These are phyloP conservation scores for Dendrobium catenatum DNA, from an alignment of 106 monocot genomes.

Conservation along the genomic window DNA sequence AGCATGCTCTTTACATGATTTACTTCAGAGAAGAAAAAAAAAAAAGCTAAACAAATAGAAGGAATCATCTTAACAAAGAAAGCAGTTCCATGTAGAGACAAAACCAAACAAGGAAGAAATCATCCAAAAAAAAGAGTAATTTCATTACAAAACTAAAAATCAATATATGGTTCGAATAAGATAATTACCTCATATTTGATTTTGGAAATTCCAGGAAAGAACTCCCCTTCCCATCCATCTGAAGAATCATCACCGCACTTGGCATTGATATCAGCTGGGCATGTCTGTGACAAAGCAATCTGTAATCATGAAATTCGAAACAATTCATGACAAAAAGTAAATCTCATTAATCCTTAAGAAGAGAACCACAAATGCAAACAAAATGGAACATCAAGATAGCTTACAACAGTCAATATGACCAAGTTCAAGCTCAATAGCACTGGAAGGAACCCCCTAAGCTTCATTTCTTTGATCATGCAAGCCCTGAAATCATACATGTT, in stretches of 20 bases:
- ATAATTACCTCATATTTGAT: slow-evolving; percentile 89
- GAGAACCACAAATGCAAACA: neutral
- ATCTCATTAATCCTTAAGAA: neutral
- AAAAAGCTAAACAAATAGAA: neutral
- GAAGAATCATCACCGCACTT: slow-evolving; percentile 36
- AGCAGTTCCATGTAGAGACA: neutral
- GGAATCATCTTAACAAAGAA: neutral
- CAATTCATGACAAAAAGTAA: neutral
- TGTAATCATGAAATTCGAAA: slow-evolving; percentile 11
- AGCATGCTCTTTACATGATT: neutral
- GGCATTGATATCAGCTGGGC: slow-evolving; percentile 55
- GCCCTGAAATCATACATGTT: neutral
- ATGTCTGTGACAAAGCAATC: slow-evolving; percentile 44
- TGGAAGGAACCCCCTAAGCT: slow-evolving; percentile 13
- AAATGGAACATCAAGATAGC: slow-evolving; percentile 5
- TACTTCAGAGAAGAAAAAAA: neutral
- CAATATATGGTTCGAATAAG: neutral
- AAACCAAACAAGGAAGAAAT: neutral
- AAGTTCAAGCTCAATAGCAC: slow-evolving; percentile 17
- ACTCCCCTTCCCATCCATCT: slow-evolving; percentile 78
- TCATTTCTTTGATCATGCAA: slow-evolving; percentile 17
- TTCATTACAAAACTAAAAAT: neutral
- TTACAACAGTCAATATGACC: slow-evolving; percentile 21
- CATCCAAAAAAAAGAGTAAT: neutral
- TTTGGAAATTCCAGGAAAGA: slow-evolving; percentile 84